Conservation (phyloP, 768 basidiomycete species). For the Austroboletus festivus region DNA sequence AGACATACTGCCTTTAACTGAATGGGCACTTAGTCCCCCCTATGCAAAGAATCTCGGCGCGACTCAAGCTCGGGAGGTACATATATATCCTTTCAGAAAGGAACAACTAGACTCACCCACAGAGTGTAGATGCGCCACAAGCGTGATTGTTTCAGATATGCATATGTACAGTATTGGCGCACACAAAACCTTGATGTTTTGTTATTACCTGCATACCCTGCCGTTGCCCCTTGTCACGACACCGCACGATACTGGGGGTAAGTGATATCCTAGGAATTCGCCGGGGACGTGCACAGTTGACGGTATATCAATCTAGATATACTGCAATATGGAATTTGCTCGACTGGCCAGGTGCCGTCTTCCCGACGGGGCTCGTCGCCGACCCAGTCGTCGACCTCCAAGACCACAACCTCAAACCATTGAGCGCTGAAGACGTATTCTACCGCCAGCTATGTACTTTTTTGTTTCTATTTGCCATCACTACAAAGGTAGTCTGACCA, state of each 20-base stretch:
- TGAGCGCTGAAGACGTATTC: slow-evolving; percentile 21
- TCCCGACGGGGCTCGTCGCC: slow-evolving; percentile 40
- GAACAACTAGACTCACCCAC: neutral
- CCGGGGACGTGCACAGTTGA: neutral
- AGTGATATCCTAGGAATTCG: neutral
- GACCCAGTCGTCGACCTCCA: slow-evolving; percentile 25
- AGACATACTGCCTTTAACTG: slow-evolving; percentile 32
- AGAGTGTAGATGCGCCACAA: slow-evolving; percentile 23
- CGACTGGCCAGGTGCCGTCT: slow-evolving; percentile 41
- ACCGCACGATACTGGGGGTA: slow-evolving; percentile 35
- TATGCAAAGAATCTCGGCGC: slow-evolving; percentile 24
- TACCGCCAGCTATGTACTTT: slow-evolving; percentile 20
- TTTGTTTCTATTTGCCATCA: neutral
- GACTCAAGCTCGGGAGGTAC: slow-evolving; percentile 31
- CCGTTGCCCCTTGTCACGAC: slow-evolving; percentile 37
- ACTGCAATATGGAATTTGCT: slow-evolving; percentile 36
- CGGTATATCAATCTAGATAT: neutral
- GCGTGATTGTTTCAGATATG: slow-evolving; percentile 34
- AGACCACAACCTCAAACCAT: slow-evolving; percentile 33
- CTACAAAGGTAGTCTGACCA: neutral
- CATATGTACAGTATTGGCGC: slow-evolving; percentile 38
- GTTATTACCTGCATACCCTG: slow-evolving; percentile 22
- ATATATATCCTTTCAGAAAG: neutral
- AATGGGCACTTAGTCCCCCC: slow-evolving; percentile 35
- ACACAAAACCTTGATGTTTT: slow-evolving; percentile 39